Evolutionary conservation across 768 basidiomycete genomes (phyloP).

Genomic region (Phlebiopsis gigantea): DNA sequence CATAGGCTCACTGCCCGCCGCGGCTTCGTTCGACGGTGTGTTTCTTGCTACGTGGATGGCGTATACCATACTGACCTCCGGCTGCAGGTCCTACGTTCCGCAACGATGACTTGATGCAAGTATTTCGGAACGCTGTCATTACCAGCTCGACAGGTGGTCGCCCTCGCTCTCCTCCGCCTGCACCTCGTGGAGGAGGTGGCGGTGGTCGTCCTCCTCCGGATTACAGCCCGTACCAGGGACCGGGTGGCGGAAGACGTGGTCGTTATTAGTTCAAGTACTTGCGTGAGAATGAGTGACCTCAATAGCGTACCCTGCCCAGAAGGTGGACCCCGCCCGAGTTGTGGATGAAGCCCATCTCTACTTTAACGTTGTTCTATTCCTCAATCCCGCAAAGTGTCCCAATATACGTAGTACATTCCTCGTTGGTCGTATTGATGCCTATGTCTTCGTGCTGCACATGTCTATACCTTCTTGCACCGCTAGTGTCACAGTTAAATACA

Average conservation of each 20-base stretch:
- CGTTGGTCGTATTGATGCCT: too few species aligned
- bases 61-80: background rate
- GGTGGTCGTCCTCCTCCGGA: slow-evolving; percentile 78
- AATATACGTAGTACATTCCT: too few species aligned
- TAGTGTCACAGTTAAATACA: too few species aligned
- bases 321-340: too few species aligned
- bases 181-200: slow-evolving; percentile 47
- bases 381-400: too few species aligned
- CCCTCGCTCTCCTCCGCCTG: slow-evolving; percentile 50
- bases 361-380: too few species aligned
- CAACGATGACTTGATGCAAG: slow-evolving; percentile 83
- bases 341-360: too few species aligned
- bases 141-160: slow-evolving; percentile 48
- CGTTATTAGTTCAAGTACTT: slow-evolving; percentile 26
- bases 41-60: slow-evolving; percentile 16
- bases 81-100: slow-evolving; percentile 79
- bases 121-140: slow-evolving; percentile 78
- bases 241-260: slow-evolving; percentile 39
- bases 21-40: slow-evolving; percentile 80
- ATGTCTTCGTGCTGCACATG: too few species aligned
- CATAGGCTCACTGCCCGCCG: slow-evolving; percentile 69
- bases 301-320: too few species aligned
- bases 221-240: slow-evolving; percentile 85
- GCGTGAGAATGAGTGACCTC: background rate
- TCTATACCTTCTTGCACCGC: too few species aligned